phyloP scores from a whole-genome alignment of 139 green algal species.

The Picochlorum costavermella region DNA sequence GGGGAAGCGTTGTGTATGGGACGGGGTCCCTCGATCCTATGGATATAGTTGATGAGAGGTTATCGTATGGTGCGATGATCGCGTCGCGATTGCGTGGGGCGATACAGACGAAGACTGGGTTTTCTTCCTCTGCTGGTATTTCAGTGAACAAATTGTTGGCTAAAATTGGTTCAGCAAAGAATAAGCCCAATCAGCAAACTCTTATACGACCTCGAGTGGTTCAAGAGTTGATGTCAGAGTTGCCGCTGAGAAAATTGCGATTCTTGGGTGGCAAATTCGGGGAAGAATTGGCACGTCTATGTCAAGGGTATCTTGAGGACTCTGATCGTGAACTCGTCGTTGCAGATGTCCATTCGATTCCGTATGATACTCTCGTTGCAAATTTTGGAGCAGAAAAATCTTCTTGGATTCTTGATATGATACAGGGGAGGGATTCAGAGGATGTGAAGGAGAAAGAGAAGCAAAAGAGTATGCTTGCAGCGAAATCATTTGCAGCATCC shows the following conservation, averaged over 20 bases:
- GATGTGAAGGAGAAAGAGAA: slow-evolving; percentile 29
- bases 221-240: slow-evolving; percentile 49
- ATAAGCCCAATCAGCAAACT: slow-evolving; percentile 88
- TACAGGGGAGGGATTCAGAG: slow-evolving; percentile 21
- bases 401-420: slow-evolving; percentile 21
- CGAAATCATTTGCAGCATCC: slow-evolving; percentile 71
- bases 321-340: slow-evolving; percentile 32
- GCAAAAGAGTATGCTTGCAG: slow-evolving; percentile 57
- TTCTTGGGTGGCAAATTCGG: slow-evolving; percentile 86
- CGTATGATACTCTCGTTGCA: not conserved
- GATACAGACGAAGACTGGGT: slow-evolving; percentile 49
- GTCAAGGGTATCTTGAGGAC: slow-evolving; percentile 44
- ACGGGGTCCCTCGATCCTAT: slow-evolving; percentile 30
- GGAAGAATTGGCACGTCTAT: slow-evolving; percentile 27
- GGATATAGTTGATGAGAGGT: slow-evolving; percentile 48
- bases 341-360: slow-evolving; percentile 24
- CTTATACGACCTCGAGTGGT: slow-evolving; percentile 55
- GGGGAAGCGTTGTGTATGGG: slow-evolving; percentile 44
- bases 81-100: slow-evolving; percentile 42
- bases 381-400: slow-evolving; percentile 32
- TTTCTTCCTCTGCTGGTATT: slow-evolving; percentile 55
- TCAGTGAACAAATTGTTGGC: slow-evolving; percentile 80
- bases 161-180: slow-evolving; percentile 72
- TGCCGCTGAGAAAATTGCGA: slow-evolving; percentile 76
- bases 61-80: slow-evolving; percentile 52